Conservation (phyloP, 257 asterid species). For the Solanum sparsipilum region DNA sequence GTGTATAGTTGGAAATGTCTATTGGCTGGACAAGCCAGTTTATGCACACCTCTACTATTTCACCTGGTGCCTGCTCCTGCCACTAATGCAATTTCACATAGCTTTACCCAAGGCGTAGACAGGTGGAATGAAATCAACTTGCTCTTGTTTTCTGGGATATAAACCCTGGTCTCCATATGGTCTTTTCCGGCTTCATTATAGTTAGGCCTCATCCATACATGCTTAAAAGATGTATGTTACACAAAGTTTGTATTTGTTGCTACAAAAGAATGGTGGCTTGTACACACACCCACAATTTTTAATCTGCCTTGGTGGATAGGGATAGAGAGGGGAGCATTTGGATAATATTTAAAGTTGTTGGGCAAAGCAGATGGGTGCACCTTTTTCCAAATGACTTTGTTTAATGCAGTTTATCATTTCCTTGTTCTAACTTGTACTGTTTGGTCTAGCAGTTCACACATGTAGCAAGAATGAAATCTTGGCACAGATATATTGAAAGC, state of each 20-base stretch:
- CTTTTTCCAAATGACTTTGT: not conserved
- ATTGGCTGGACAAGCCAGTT: not conserved
- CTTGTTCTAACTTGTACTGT: not conserved
- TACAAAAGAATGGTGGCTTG: not conserved
- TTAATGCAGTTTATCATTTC: not conserved
- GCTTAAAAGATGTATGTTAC: not conserved
- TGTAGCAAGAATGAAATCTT: not conserved
- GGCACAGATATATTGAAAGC: not conserved
- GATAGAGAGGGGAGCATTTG: not conserved
- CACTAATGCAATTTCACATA: not conserved
- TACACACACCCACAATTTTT: not conserved
- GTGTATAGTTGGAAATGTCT: not conserved
- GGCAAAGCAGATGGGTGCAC: not conserved
- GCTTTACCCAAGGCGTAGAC: not conserved
- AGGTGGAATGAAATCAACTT: not conserved
- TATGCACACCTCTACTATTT: not conserved
- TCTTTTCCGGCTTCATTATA: not conserved
- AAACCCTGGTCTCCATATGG: not conserved
- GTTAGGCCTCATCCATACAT: not conserved
- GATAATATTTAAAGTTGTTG: not conserved
- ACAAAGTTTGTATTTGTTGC: not conserved
- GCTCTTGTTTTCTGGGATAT: not conserved
- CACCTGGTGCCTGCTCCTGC: not conserved
- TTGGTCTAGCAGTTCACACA: not conserved
- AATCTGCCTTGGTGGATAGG: not conserved